Percentiles rank a stretch among this genome's conserved stretches.
These are phyloP conservation scores for Candida labiduridarum DNA, from an alignment of 1,139 yeast species.

Conservation along the genomic window DNA sequence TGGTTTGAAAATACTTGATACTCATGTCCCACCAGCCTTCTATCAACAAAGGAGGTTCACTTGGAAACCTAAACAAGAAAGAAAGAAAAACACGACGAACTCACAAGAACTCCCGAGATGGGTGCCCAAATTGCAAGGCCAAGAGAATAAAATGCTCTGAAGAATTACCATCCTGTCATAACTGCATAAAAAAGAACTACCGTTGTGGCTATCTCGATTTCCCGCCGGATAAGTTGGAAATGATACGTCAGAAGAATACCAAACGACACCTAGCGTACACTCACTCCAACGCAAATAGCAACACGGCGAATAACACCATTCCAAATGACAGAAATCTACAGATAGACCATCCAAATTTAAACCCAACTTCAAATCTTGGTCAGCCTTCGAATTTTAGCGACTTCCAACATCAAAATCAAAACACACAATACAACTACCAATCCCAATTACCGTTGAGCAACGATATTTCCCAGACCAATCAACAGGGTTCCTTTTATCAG, in stretches of 20 bases:
- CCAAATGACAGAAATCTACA: not conserved
- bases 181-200: constrained; percentile 40
- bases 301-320: not conserved
- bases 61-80: constrained; percentile 14
- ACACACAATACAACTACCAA: not conserved
- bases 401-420: not conserved
- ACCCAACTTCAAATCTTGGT: not conserved
- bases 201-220: constrained; percentile 50
- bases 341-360: not conserved
- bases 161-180: constrained; percentile 45
- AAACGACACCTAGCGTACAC: constrained; percentile 18
- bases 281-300: not conserved
- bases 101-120: constrained; percentile 48
- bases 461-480: not conserved
- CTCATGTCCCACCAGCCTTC: not conserved
- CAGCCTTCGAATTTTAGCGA: not conserved
- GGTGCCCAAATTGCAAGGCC: constrained; percentile 49
- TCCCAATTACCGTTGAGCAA: not conserved
- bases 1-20: not conserved
- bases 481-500: not conserved
- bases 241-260: constrained; percentile 36
- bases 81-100: constrained; percentile 48
- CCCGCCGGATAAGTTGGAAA: constrained; percentile 38
- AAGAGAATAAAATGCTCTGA: constrained; percentile 49
- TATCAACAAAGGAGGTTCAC: not conserved